Percentiles rank a stretch among this genome's conserved stretches.
phyloP scores from a whole-genome alignment of 331 rosid genomes.

The Telfairia occidentalis region DNA sequence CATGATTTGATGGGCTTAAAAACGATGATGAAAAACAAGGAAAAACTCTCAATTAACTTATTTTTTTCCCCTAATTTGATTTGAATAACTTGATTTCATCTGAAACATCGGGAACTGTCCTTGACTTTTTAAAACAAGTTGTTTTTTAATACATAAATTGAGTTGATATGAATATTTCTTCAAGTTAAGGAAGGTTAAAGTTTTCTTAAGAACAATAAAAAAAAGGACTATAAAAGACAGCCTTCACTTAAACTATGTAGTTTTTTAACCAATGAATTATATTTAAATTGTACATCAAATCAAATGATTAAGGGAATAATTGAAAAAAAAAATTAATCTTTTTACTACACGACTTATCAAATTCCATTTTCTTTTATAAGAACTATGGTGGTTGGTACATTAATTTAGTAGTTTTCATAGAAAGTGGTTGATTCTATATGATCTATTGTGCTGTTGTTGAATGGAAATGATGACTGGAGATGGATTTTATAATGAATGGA shows the following conservation, averaged over 20 bases:
- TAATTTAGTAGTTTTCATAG: not conserved
- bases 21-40: not conserved
- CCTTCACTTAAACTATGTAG: no score
- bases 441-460: not conserved
- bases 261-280: not conserved
- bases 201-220: no score
- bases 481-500: not conserved
- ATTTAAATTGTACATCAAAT: not conserved
- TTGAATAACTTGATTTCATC: not conserved
- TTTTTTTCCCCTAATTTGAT: not conserved
- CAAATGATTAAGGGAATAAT: not conserved
- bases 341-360: not conserved
- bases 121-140: no score
- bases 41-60: not conserved
- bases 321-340: not conserved
- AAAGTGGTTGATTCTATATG: not conserved
- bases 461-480: not conserved
- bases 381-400: not conserved
- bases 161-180: no score
- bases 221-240: no score
- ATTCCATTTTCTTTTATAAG: not conserved
- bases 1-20: constrained; percentile 6
- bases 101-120: not conserved
- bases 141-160: no score
- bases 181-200: no score